Conservation (phyloP, 257 asterid genomes). For the Verbena officinalis region DNA sequence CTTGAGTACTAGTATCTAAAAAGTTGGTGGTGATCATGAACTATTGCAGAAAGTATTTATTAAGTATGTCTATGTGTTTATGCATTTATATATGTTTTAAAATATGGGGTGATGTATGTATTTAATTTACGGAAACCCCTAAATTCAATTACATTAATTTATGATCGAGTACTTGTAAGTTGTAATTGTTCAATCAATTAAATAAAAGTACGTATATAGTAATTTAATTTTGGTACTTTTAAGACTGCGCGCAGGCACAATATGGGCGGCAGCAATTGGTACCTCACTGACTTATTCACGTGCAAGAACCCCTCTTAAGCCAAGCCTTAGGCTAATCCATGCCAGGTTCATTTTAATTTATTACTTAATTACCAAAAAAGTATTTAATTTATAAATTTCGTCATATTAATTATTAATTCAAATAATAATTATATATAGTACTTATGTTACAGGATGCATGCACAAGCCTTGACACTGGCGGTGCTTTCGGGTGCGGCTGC, state of each 20-base stretch:
- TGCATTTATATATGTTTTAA: too few relatives aligned
- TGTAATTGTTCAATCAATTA: too few relatives aligned
- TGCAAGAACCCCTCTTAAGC: constrained; percentile 53
- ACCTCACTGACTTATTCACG: constrained; percentile 60
- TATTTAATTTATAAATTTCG: neutral
- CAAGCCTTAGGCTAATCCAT: constrained; percentile 78
- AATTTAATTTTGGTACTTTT: neutral
- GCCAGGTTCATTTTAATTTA: constrained; percentile 51
- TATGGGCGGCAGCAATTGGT: constrained; percentile 80
- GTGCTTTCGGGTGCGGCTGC: constrained; percentile 78
- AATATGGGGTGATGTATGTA: too few relatives aligned
- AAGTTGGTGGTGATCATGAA: too few relatives aligned
- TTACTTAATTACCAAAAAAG: neutral
- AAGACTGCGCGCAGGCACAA: constrained; percentile 50
- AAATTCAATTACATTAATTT: too few relatives aligned
- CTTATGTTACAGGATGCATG: constrained; percentile 63
- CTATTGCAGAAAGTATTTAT: too few relatives aligned
- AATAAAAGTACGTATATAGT: neutral
- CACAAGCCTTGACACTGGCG: constrained; percentile 76
- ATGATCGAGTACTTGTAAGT: too few relatives aligned
- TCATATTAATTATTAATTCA: neutral
- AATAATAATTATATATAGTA: neutral
- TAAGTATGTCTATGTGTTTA: too few relatives aligned
- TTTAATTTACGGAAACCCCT: too few relatives aligned
- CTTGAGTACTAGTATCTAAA: too few relatives aligned